phyloP scores from a whole-genome alignment of 192 early-diverging fungal genomes.

The Coemansia sp. region DNA sequence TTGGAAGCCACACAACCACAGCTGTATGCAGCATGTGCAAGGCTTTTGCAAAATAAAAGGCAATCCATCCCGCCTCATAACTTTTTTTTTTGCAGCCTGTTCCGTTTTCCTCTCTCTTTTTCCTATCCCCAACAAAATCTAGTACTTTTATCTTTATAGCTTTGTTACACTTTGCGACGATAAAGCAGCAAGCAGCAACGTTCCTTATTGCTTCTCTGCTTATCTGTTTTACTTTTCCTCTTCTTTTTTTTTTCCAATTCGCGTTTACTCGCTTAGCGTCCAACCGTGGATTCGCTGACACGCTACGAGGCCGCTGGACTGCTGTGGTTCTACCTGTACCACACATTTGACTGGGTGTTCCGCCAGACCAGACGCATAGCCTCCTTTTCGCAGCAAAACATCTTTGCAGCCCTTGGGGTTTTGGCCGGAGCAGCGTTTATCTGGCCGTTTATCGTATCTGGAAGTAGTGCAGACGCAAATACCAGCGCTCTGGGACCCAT shows the following conservation, averaged over 20 bases:
- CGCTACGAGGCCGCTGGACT: constrained; percentile 44
- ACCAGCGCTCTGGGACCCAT: neutral
- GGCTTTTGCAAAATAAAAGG: neutral
- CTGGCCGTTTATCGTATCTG: neutral
- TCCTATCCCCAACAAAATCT: neutral
- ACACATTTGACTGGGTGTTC: constrained; percentile 45
- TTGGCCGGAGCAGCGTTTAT: constrained; percentile 11
- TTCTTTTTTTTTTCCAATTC: neutral
- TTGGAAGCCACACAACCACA: neutral
- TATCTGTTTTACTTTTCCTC: neutral
- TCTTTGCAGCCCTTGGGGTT: constrained; percentile 29
- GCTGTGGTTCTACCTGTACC: constrained; percentile 52
- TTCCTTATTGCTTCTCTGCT: neutral
- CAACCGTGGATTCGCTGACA: constrained; percentile 2
- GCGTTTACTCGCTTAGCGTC: neutral
- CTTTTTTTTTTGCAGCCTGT: neutral
- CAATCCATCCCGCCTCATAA: neutral
- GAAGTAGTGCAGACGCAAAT: neutral
- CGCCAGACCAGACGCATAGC: constrained; percentile 26
- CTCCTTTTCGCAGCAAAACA: constrained; percentile 16
- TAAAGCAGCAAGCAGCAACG: no score
- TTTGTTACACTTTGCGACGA: no score
- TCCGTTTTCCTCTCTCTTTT: constrained; percentile 4
- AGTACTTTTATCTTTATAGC: constrained; percentile 5
- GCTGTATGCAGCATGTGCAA: no score